These are phyloP conservation scores for Telopea speciosissima DNA, from an alignment of 177 flowering plant genomes.

Conservation along the genomic window DNA sequence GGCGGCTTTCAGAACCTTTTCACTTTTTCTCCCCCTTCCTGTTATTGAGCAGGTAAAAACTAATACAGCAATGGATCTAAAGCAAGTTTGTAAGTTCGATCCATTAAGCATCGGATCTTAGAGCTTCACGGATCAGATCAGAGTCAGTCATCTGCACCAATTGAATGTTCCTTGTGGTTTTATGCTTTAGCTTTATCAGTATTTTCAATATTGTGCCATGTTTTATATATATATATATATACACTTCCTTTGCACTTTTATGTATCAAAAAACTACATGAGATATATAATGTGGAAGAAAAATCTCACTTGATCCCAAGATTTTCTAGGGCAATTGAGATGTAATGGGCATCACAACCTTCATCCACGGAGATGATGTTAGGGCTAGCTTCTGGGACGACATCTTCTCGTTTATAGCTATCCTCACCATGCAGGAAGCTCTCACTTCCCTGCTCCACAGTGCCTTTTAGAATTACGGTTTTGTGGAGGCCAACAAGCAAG, in stretches of 20 bases:
- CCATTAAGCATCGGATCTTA: too few species aligned
- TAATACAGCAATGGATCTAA: too few species aligned
- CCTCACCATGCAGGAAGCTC: constrained; percentile 35
- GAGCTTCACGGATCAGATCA: too few species aligned
- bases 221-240: too few species aligned
- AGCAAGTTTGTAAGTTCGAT: too few species aligned
- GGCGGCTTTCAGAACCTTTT: too few species aligned
- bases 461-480: constrained; percentile 50
- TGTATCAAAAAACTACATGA: background rate
- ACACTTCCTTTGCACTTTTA: background rate
- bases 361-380: constrained; percentile 25
- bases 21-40: too few species aligned
- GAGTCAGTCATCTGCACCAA: background rate
- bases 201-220: background rate
- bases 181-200: too few species aligned
- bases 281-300: background rate
- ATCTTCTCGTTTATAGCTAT: constrained; percentile 48
- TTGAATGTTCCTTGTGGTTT: background rate
- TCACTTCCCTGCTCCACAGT: constrained; percentile 51
- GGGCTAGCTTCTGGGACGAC: constrained; percentile 40
- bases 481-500: constrained; percentile 57
- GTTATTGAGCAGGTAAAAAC: too few species aligned
- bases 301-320: constrained; percentile 21
- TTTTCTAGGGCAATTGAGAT: constrained; percentile 36
- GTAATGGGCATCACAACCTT: constrained; percentile 29